These are phyloP conservation scores for Plasmodium ovale DNA, from an alignment of 169 alveolate species.

Conservation along the genomic window DNA sequence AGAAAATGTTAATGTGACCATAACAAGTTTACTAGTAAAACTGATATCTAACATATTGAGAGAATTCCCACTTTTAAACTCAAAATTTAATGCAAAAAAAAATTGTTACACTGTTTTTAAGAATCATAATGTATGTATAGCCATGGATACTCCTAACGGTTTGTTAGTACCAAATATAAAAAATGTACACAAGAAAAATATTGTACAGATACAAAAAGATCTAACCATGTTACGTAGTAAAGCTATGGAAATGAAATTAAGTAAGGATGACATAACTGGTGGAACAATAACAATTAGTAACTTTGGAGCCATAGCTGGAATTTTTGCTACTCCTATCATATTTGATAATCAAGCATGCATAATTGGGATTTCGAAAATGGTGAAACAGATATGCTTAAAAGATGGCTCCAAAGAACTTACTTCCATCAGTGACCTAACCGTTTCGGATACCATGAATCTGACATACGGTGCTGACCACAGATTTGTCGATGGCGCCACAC, in stretches of 20 bases:
- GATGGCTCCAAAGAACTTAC: constrained; percentile 66
- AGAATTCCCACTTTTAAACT: constrained; percentile 91
- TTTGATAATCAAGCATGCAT: constrained; percentile 94
- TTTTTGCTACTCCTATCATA: constrained; percentile 92
- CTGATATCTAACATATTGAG: constrained; percentile 90
- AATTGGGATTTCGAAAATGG: constrained; percentile 86
- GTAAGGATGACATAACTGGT: constrained; percentile 89
- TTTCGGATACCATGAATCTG: constrained; percentile 44
- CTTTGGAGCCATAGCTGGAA: constrained; percentile 96
- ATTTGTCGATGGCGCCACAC: constrained; percentile 95
- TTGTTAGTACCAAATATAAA: constrained; percentile 95
- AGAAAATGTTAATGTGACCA: constrained; percentile 86
- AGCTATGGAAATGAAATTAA: constrained; percentile 86
- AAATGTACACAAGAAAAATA: constrained; percentile 89
- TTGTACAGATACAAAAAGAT: constrained; percentile 92
- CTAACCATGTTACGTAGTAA: constrained; percentile 86
- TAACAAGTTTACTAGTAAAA: constrained; percentile 93
- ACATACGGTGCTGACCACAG: constrained; percentile 93
- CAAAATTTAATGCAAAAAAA: constrained; percentile 85
- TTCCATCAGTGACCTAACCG: constrained; percentile 26
- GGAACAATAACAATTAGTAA: constrained; percentile 94
- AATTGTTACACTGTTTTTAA: constrained; percentile 80
- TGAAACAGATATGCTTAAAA: constrained; percentile 78
- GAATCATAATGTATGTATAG: constrained; percentile 94
- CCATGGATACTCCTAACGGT: constrained; percentile 94